Base-by-base conservation (phyloP, 176 grass and related monocot species). In the Calamus simplicifolius region DNA sequence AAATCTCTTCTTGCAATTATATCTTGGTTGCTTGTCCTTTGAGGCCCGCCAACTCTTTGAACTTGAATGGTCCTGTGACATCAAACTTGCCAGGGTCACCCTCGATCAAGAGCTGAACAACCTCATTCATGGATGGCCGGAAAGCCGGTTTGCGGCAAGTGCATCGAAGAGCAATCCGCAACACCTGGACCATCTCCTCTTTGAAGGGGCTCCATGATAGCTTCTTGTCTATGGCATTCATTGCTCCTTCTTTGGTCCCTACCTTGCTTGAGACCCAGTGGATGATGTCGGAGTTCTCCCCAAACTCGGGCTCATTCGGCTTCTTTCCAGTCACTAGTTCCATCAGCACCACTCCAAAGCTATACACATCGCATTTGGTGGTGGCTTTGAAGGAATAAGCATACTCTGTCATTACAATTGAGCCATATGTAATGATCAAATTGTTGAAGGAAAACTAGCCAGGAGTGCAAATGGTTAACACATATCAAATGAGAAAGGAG, bases 231-330 rank as follows among this genome's bases (percentile, higher is more conserved):
- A 98, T 78, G 13, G 80, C 84, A 2, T 85, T 81, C 2, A 50
- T 68, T 16, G 85, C 67, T 0, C 29, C 78, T 5, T 81, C 75
- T 27, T 73, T 83, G 51, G 63, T 69, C 3, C 73, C 48, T 59
- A 89, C 80, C 77, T 88, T 92, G 75, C 81, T 78, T 23, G 93
- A 80, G 0, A 92, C 64, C 84, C 87, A 98, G 53, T 92, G 81
- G 65, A 92, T 74, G 59, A 98, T 92, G 78, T 98, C 93, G 27
- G 73, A 17, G 25, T 77, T 88, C 26, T 98, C 93, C 0, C 87
- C 93, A 58, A 98, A 92, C 74, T 98, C 87, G 12, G 81, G 81
- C 77, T 98, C 93, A 53, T 87, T 92, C 5, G 93, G 93, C 75
- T 92, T 98, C 77, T 77, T 98, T 29, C 93, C 93, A 0, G 87